A percentile compares a stretch with the other conserved stretches of the same genome.
These are phyloP conservation scores for Yarrowia sp. DNA, from an alignment of 805 yeast genomes.

Conservation along the genomic window DNA sequence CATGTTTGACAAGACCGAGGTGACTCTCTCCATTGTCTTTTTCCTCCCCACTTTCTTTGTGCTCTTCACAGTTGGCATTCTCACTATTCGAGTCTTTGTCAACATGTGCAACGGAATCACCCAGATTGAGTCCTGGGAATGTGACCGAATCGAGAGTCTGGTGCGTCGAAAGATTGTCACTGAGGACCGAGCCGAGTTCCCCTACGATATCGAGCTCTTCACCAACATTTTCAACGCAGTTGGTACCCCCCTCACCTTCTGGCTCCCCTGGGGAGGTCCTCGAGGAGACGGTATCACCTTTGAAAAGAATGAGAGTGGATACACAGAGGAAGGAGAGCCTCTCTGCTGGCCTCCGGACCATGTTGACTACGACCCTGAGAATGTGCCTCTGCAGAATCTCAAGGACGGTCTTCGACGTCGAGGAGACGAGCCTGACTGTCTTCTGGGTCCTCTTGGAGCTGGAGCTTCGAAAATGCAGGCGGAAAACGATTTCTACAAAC, in stretches of 20 bases:
- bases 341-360: slow-evolving; percentile 86
- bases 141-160: slow-evolving; percentile 77
- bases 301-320: slow-evolving; percentile 57
- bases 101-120: slow-evolving; percentile 73
- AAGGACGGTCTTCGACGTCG: slow-evolving; percentile 25
- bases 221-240: slow-evolving; percentile 60
- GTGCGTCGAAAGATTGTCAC: slow-evolving; percentile 52
- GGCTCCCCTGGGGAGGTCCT: slow-evolving; percentile 80
- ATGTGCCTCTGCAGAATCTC: slow-evolving; percentile 5
- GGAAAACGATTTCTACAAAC: slow-evolving; percentile 43
- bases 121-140: slow-evolving; percentile 92
- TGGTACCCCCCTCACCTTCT: slow-evolving; percentile 62
- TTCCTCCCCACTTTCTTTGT: slow-evolving; percentile 67
- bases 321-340: slow-evolving; percentile 61
- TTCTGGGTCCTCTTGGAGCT: slow-evolving; percentile 10
- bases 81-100: slow-evolving; percentile 66
- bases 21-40: slow-evolving; percentile 62
- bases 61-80: slow-evolving; percentile 61
- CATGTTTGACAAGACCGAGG: slow-evolving; percentile 58
- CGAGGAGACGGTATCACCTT: slow-evolving; percentile 65
- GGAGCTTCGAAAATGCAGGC: not conserved
- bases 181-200: slow-evolving; percentile 60
- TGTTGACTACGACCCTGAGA: slow-evolving; percentile 38
- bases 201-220: slow-evolving; percentile 76
- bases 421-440: slow-evolving; percentile 32